A percentile compares a stretch with the other conserved stretches of the same genome.
These are phyloP conservation scores for Dryadomyces quercus-mongolicae DNA, from an alignment of 2,329 filamentous ascomycete species.

Conservation along the genomic window DNA sequence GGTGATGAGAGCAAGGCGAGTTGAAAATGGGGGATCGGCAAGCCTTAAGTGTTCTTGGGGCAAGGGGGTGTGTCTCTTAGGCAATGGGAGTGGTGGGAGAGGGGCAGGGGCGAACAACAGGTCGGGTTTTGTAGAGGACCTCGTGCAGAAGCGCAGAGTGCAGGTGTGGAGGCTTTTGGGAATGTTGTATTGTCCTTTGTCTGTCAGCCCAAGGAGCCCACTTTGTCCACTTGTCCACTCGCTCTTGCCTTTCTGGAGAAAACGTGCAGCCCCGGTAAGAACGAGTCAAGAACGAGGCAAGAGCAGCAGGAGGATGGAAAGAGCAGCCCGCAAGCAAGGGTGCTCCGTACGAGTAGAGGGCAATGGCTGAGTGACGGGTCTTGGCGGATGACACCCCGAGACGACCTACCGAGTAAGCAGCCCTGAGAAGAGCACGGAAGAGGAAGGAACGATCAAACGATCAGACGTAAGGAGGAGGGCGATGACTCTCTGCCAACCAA, in stretches of 20 bases:
- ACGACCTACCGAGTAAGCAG: no score
- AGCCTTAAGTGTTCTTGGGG: constrained; percentile 42
- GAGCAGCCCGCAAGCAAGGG: not conserved
- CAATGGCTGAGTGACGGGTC: not conserved
- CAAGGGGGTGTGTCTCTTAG: constrained; percentile 10
- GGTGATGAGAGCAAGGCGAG: no score
- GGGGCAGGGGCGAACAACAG: constrained; percentile 1
- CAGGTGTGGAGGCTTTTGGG: not conserved
- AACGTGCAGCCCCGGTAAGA: constrained; percentile 21
- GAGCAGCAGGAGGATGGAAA: not conserved
- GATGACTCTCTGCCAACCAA: no score
- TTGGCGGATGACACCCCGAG: no score
- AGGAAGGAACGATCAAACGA: not conserved
- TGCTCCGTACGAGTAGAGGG: no score
- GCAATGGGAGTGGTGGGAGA: constrained; percentile 1
- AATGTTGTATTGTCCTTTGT: not conserved
- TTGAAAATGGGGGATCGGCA: constrained; percentile 40
- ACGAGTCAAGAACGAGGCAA: not conserved
- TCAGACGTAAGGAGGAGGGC: no score
- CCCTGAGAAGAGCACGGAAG: not conserved
- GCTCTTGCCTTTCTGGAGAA: constrained; percentile 3
- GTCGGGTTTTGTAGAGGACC: constrained; percentile 1
- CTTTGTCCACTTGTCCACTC: constrained; percentile 2
- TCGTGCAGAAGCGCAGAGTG: not conserved
- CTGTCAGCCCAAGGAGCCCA: not conserved